Evolutionary conservation across 331 rosid species (phyloP).

Genomic region (Acacia concinna): DNA sequence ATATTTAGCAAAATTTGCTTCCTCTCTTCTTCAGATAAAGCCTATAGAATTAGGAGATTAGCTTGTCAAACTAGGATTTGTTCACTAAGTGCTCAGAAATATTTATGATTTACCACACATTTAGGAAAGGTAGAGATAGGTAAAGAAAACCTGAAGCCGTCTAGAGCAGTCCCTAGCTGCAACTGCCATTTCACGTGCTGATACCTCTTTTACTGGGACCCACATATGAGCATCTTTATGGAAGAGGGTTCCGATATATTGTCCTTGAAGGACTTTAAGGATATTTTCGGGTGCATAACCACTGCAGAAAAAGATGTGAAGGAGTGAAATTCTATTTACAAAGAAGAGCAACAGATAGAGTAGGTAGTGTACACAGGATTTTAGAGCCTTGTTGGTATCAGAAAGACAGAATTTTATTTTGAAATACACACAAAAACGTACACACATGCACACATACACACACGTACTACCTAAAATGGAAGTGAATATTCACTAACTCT

Average conservation of each 20-base stretch:
- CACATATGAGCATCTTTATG: constrained; percentile 86
- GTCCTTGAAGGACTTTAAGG: constrained; percentile 82
- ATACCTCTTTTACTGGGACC: constrained; percentile 63
- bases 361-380: constrained; percentile 1
- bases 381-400: constrained; percentile 14
- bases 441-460: no score
- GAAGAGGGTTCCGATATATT: constrained; percentile 85
- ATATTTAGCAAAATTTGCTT: constrained; percentile 75
- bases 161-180: constrained; percentile 97
- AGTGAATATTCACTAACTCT: constrained; percentile 2
- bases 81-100: constrained; percentile 12
- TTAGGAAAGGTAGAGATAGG: constrained; percentile 4
- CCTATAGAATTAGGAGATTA: constrained; percentile 50
- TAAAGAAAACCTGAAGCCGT: constrained; percentile 65
- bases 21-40: constrained; percentile 74
- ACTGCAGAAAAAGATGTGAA: constrained; percentile 43
- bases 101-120: constrained; percentile 8
- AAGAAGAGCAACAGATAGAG: constrained; percentile 30
- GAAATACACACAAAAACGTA: background rate
- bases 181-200: constrained; percentile 89
- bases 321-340: constrained; percentile 18
- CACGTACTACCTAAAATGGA: background rate
- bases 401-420: background rate
- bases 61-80: constrained; percentile 5
- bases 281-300: constrained; percentile 78